phyloP scores from a whole-genome alignment of 352 stramenopile genomes.

The Elongisporangium anandrum region DNA sequence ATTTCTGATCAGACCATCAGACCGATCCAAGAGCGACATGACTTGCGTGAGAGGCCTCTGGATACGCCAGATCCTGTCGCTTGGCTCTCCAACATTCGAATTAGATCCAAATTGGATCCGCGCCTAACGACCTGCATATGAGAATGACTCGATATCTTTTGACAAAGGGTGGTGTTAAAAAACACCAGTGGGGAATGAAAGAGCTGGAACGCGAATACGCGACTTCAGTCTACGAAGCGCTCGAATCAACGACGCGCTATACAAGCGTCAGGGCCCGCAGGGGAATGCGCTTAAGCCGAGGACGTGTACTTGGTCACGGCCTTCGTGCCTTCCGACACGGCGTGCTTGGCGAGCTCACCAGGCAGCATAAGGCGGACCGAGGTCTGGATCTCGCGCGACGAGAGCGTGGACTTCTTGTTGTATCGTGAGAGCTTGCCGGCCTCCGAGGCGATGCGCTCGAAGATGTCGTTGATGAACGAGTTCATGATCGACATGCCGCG shows the following conservation, averaged over 20 bases:
- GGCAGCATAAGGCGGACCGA: slow-evolving; percentile 94
- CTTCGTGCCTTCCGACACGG: slow-evolving; percentile 97
- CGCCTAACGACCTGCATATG: neutral
- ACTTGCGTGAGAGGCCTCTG: no score
- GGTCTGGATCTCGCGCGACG: slow-evolving; percentile 96
- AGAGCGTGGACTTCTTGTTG: slow-evolving; percentile 99
- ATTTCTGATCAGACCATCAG: neutral
- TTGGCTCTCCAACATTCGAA: no score
- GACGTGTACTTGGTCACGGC: slow-evolving; percentile 92
- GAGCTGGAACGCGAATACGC: slow-evolving; percentile 7
- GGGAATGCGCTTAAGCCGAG: slow-evolving; percentile 55
- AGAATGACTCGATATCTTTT: slow-evolving; percentile 18
- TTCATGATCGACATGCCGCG: slow-evolving; percentile 99
- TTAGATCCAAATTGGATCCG: neutral
- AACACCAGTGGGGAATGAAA: slow-evolving; percentile 55
- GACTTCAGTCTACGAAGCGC: neutral
- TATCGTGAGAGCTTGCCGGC: slow-evolving; percentile 95
- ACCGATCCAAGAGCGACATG: neutral
- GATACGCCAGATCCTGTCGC: no score
- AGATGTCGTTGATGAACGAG: slow-evolving; percentile 99
- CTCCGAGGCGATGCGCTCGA: slow-evolving; percentile 97
- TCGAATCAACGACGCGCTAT: slow-evolving; percentile 2
- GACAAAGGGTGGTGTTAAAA: slow-evolving; percentile 80
- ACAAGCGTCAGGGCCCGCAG: neutral
- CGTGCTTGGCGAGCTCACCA: slow-evolving; percentile 96